Percentiles rank a stretch among this genome's conserved stretches.
These are phyloP conservation scores for Hypoxylon cercidicola DNA, from an alignment of 495 filamentous ascomycete genomes.

Conservation along the genomic window DNA sequence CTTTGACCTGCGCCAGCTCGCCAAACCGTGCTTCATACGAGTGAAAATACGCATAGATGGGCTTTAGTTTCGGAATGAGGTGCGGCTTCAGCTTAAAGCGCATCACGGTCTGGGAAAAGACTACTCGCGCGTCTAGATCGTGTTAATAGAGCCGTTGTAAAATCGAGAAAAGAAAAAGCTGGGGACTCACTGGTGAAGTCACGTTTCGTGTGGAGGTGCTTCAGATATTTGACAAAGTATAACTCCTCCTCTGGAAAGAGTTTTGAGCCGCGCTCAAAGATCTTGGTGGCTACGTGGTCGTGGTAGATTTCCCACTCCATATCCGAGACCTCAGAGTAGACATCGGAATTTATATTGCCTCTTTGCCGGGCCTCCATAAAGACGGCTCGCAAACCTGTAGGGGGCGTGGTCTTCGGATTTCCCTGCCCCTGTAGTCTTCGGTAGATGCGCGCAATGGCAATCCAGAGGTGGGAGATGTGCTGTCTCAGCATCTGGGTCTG, in stretches of 20 bases:
- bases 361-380: slow-evolving; percentile 87
- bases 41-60: slow-evolving; percentile 89
- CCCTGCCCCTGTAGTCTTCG: slow-evolving; percentile 95
- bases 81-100: slow-evolving; percentile 79
- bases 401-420: slow-evolving; percentile 63
- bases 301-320: slow-evolving; percentile 97
- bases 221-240: slow-evolving; percentile 93
- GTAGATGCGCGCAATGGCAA: slow-evolving; percentile 92
- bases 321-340: slow-evolving; percentile 90
- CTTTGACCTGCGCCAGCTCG: slow-evolving; percentile 86
- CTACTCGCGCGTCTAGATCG: slow-evolving; percentile 83
- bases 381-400: slow-evolving; percentile 82
- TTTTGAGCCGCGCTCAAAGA: slow-evolving; percentile 92
- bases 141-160: slow-evolving; percentile 13
- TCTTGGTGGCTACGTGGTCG: slow-evolving; percentile 87
- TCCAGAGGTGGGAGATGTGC: slow-evolving; percentile 90
- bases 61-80: slow-evolving; percentile 76
- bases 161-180: background rate
- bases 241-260: slow-evolving; percentile 91
- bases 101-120: slow-evolving; percentile 92
- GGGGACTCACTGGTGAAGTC: slow-evolving; percentile 86
- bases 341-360: slow-evolving; percentile 89
- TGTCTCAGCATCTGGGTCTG: slow-evolving; percentile 78
- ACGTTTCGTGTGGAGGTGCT: slow-evolving; percentile 88
- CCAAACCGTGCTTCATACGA: slow-evolving; percentile 95